These are phyloP conservation scores for Sophora flavescens DNA, from an alignment of 306 rosid species.

Conservation along the genomic window DNA sequence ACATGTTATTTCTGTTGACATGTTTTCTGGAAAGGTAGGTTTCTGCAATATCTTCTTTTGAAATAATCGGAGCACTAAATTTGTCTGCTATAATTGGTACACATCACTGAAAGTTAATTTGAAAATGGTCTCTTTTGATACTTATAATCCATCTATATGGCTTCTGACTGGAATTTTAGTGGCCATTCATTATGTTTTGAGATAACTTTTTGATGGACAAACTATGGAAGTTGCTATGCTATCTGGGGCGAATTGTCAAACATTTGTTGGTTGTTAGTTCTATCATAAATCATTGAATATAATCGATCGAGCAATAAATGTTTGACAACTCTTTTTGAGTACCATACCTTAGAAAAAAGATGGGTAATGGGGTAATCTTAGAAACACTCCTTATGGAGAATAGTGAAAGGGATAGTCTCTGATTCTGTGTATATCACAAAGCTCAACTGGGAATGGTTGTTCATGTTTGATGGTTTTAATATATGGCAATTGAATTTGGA, in stretches of 20 bases:
- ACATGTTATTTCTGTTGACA: slow-evolving; percentile 85
- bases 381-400: not conserved
- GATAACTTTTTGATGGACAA: not conserved
- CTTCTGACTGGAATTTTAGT: not conserved
- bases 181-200: not conserved
- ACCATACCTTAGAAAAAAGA: too few species aligned
- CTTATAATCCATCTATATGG: slow-evolving; percentile 7
- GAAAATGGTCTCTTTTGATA: slow-evolving; percentile 20
- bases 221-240: too few species aligned
- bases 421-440: slow-evolving; percentile 3
- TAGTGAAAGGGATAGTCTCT: slow-evolving; percentile 16
- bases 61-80: slow-evolving; percentile 23
- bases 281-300: not conserved
- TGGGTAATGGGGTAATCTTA: not conserved
- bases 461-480: slow-evolving; percentile 31
- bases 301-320: too few species aligned
- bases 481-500: not conserved
- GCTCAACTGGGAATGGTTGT: slow-evolving; percentile 10
- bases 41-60: slow-evolving; percentile 40
- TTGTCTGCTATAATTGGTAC: slow-evolving; percentile 3
- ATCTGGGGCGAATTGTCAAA: not conserved
- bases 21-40: slow-evolving; percentile 87
- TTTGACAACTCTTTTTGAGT: too few species aligned
- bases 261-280: not conserved
- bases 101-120: not conserved